Conservation (phyloP, 2,329 filamentous ascomycete genomes). For the Pseudogymnoascus sp. region DNA sequence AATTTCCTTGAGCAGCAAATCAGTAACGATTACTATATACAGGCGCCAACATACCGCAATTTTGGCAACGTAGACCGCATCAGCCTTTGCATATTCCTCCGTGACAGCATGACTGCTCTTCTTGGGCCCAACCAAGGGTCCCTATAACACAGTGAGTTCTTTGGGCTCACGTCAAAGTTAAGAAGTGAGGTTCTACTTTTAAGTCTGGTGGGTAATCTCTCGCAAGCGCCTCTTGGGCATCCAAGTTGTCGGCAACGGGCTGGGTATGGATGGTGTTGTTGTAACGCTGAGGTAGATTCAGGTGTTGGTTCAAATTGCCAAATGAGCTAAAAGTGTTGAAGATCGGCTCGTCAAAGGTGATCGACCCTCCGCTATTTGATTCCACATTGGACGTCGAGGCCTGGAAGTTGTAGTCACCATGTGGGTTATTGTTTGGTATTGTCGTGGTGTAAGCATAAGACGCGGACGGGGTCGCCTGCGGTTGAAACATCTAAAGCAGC, state of each 20-base stretch:
- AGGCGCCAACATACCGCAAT: slow-evolving; percentile 59
- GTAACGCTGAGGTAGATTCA: slow-evolving; percentile 10
- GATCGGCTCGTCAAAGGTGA: slow-evolving; percentile 11
- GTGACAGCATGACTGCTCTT: slow-evolving; percentile 70
- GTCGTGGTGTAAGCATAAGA: background rate
- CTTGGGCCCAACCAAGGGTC: slow-evolving; percentile 73
- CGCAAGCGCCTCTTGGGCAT: slow-evolving; percentile 54
- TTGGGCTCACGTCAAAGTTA: slow-evolving; percentile 6
- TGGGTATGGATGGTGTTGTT: slow-evolving; percentile 21
- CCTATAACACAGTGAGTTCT: slow-evolving; percentile 46
- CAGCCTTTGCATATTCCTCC: slow-evolving; percentile 80
- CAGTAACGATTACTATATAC: background rate
- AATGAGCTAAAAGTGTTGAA: slow-evolving; percentile 9
- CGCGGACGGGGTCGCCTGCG: background rate
- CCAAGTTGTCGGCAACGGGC: slow-evolving; percentile 20
- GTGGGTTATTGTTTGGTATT: slow-evolving; percentile 8
- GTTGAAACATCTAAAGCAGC: slow-evolving; percentile 6
- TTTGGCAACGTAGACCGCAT: slow-evolving; percentile 78
- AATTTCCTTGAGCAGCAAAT: slow-evolving; percentile 51
- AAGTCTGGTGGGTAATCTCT: slow-evolving; percentile 51
- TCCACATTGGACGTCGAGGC: background rate
- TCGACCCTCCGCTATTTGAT: slow-evolving; percentile 5
- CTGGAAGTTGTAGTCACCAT: background rate
- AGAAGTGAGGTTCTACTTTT: slow-evolving; percentile 37
- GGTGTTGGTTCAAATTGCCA: background rate